Percentiles rank a stretch among this genome's conserved stretches.
Evolutionary conservation across 2,329 filamentous ascomycete species (phyloP).

Genomic region (Reticulascus tulasneorum): DNA sequence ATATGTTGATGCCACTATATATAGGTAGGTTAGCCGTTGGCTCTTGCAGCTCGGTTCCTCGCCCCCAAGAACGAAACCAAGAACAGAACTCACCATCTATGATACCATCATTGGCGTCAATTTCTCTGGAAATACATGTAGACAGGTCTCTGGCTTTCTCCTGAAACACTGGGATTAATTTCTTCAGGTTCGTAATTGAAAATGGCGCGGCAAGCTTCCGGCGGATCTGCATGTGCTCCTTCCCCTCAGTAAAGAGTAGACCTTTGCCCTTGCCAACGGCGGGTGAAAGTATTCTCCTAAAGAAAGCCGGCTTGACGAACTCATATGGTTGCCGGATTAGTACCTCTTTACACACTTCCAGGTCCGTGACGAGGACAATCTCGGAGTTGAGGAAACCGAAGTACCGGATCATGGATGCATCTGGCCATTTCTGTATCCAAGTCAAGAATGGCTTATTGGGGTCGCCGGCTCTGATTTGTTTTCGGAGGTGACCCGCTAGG

Average conservation of each 20-base stretch:
- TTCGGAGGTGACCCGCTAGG: constrained; percentile 17
- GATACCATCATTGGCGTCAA: constrained; percentile 16
- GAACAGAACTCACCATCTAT: constrained; percentile 1
- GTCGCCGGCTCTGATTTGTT: constrained; percentile 11
- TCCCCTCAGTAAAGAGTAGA: constrained; percentile 29
- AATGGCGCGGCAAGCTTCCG: too few species aligned
- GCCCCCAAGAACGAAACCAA: too few species aligned
- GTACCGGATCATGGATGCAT: constrained; percentile 22
- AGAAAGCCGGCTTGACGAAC: constrained; percentile 25
- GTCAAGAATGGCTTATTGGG: constrained; percentile 14
- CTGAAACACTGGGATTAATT: constrained; percentile 29
- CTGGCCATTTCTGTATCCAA: constrained; percentile 20
- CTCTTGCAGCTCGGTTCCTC: too few species aligned
- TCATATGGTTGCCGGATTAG: constrained; percentile 24
- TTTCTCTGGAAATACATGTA: constrained; percentile 13
- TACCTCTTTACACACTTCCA: constrained; percentile 20
- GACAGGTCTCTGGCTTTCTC: constrained; percentile 27
- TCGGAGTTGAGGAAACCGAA: constrained; percentile 21
- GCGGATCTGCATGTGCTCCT: too few species aligned
- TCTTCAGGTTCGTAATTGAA: constrained; percentile 24
- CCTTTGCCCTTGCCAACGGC: constrained; percentile 23
- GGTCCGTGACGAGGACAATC: constrained; percentile 19
- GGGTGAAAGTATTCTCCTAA: constrained; percentile 18
- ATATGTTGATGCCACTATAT: too few species aligned
- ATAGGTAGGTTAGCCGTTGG: too few species aligned